Evolutionary conservation across 352 stramenopile genomes (phyloP).

Genomic region (Globisporangium radiosum): DNA sequence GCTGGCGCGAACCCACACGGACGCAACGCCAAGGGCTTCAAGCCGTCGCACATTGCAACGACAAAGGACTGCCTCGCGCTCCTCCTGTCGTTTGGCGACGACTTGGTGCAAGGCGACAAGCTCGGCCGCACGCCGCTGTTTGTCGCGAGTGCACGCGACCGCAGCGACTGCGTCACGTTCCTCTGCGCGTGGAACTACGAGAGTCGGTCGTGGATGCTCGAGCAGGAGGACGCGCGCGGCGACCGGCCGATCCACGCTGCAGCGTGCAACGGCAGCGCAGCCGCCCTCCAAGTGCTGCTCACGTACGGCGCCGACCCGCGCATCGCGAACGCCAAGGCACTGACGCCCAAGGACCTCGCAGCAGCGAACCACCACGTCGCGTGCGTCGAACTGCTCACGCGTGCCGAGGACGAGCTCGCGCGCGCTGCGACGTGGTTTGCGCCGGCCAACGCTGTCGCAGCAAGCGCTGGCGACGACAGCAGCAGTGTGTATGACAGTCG

Average conservation of each 20-base stretch:
- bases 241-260: slow-evolving; percentile 57
- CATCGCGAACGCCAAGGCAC: slow-evolving; percentile 33
- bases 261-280: slow-evolving; percentile 49
- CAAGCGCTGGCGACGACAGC: slow-evolving; percentile 3
- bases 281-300: slow-evolving; percentile 34
- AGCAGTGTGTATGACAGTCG: background rate
- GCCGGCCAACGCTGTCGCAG: slow-evolving; percentile 33
- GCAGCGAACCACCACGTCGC: slow-evolving; percentile 32
- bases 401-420: slow-evolving; percentile 38
- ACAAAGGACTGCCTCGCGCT: slow-evolving; percentile 45
- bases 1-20: slow-evolving; percentile 50
- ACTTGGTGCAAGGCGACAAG: slow-evolving; percentile 60
- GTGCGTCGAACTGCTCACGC: slow-evolving; percentile 35
- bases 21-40: slow-evolving; percentile 64
- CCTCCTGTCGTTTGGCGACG: slow-evolving; percentile 47
- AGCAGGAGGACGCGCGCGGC: slow-evolving; percentile 48
- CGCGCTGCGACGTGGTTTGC: slow-evolving; percentile 42
- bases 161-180: slow-evolving; percentile 46
- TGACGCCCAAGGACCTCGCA: slow-evolving; percentile 50
- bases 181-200: slow-evolving; percentile 59
- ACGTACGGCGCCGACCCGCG: slow-evolving; percentile 44
- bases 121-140: slow-evolving; percentile 55
- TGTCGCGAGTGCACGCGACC: slow-evolving; percentile 53
- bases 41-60: slow-evolving; percentile 55
- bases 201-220: slow-evolving; percentile 59